Evolutionary conservation across 768 basidiomycete genomes (phyloP), one percentile per base, ranked within the genome.

Genomic region (Suillus sp.): DNA sequence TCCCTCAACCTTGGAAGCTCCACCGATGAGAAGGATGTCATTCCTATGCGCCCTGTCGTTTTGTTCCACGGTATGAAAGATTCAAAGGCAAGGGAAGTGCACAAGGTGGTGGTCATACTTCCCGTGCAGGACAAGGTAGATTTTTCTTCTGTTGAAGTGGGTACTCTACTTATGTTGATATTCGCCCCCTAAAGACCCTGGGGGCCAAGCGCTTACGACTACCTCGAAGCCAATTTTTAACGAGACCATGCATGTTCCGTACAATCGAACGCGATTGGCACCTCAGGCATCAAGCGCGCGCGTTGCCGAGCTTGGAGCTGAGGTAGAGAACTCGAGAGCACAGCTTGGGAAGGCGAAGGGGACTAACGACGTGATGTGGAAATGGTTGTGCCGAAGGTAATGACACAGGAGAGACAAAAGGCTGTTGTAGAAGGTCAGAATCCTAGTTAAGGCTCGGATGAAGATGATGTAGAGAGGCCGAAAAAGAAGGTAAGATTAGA

Each of bases 331-430:
- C 30, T 74, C 96, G 63, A 84, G 81, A 54, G 84, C 85, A 54
- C 89, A 94, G 64, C 78, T 98, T 6, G 85, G 86, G 32, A 89
- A 87, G 71, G 96, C 95, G 7, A 93, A 94, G 71, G 86, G 89
- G n/a, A 82, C 96, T 64, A 98, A 97, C 68, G 93, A 96, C 71
- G 81, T 84, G 60, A 96, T 98, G 90, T 98, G 95, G 95, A 90
- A 92, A 67, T 85, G 2, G 84, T 95, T 1, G 91, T 95, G 32
- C 87, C 90, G 66, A 83, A 78, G 53, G 76, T 87, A 14, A 76
- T 90, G 2, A 71, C 74, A 22, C 76, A 78, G 53, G 74, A 71
- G 9, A 72, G 76, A 55, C 73, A 74, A 47, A 73, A 75, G 47
- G 51, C 4, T 34, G 30, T 47, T 32, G 20, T 47, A 25, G 43